These are phyloP conservation scores for Clavispora carvajalis DNA, from an alignment of 805 yeast species.

Conservation along the genomic window DNA sequence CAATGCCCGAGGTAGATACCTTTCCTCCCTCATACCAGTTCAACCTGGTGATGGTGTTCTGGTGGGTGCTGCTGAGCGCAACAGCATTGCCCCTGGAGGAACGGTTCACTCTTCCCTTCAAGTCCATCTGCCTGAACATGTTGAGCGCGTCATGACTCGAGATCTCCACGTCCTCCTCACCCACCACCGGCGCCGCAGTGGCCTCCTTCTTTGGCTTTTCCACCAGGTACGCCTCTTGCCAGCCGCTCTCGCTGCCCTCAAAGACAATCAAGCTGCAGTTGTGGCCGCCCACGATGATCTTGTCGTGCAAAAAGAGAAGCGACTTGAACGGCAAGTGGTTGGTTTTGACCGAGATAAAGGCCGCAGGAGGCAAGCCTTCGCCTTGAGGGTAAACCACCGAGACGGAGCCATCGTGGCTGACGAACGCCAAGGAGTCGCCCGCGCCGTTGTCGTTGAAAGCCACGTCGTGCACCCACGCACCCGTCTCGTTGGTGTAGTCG, in stretches of 20 bases:
- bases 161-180: constrained; percentile 50
- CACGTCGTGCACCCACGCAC: constrained; percentile 91
- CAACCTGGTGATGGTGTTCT: constrained; percentile 76
- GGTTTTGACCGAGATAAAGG: constrained; percentile 55
- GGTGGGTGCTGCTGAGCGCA: constrained; percentile 74
- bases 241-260: constrained; percentile 56
- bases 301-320: constrained; percentile 61
- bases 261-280: constrained; percentile 87
- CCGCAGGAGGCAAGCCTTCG: constrained; percentile 56
- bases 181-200: constrained; percentile 40
- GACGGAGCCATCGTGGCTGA: constrained; percentile 81
- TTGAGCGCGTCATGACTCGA: constrained; percentile 76
- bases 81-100: constrained; percentile 26
- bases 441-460: constrained; percentile 72
- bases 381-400: constrained; percentile 75
- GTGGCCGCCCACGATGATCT: constrained; percentile 82
- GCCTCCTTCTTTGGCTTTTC: constrained; percentile 46
- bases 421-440: constrained; percentile 66
- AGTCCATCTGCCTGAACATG: constrained; percentile 93
- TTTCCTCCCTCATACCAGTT: constrained; percentile 44
- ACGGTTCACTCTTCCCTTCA: constrained; percentile 73
- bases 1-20: constrained; percentile 71
- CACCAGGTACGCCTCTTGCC: constrained; percentile 56
- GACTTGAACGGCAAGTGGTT: constrained; percentile 76
- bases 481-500: constrained; percentile 61